These are phyloP conservation scores for Aleurites moluccanus DNA, from an alignment of 441 rosid genomes.

Conservation along the genomic window DNA sequence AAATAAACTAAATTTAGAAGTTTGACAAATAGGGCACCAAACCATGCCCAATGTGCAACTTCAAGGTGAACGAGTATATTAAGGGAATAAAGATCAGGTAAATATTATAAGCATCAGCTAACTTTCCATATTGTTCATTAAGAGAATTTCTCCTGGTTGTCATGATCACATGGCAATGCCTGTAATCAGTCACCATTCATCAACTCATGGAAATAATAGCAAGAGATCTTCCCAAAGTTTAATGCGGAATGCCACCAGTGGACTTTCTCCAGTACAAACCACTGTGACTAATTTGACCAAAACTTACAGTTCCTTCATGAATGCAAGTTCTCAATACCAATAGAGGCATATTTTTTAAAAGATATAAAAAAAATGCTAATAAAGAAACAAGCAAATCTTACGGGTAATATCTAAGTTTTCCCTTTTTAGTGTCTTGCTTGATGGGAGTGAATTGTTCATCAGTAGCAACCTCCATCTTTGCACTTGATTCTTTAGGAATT, in stretches of 20 bases:
- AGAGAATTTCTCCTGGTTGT: background rate
- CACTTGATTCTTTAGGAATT: conserved; percentile 91
- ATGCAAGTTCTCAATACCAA: background rate
- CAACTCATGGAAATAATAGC: background rate
- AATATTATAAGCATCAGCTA: background rate
- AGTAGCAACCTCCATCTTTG: conserved; percentile 98
- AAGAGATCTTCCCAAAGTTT: background rate
- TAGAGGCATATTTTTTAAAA: background rate
- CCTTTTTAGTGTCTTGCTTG: conserved; percentile 96
- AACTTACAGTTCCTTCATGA: background rate
- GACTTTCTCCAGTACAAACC: background rate
- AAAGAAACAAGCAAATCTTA: conserved; percentile 39
- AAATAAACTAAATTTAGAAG: background rate
- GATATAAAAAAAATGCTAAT: background rate
- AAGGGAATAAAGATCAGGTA: background rate
- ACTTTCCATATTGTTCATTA: background rate
- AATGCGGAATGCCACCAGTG: background rate
- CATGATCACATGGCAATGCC: background rate
- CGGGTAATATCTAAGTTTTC: conserved; percentile 91
- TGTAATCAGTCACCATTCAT: background rate
- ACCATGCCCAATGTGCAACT: background rate
- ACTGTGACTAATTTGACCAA: background rate
- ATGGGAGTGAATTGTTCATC: conserved; percentile 92
- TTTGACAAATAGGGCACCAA: background rate
- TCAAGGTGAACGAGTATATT: background rate